Base-by-base conservation (phyloP, 2,329 filamentous ascomycete species). In the Orbilia oligospora region DNA sequence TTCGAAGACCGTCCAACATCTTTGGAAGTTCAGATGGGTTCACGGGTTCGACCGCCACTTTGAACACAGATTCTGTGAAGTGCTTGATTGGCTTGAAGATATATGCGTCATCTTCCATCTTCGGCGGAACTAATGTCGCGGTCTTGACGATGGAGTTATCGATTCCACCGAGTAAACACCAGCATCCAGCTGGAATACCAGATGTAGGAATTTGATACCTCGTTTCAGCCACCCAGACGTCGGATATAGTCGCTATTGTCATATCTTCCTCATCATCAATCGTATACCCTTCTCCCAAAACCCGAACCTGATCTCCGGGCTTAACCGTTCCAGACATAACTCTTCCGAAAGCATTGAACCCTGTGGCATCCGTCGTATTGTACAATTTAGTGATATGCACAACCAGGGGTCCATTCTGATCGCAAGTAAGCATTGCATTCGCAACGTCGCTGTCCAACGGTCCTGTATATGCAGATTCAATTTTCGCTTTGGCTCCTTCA, bases 91-190 rank as follows among this genome's bases (percentile, higher is more conserved):
- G 95, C 80, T 91, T 92, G 88, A 99, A 98, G 83, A 99, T 97
- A 84, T 97, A 97, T 0, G 93, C 94, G 56, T 96, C 90, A 66
- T 97, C 91, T 27, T 93, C 91, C 8, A 97, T 88, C 81, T 90
- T 91, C 46, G 90, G 89, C 0, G 93, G 90, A 33, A 99, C 90
- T 58, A 99, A 88, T 0, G 96, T 99, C 8, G 96, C 96, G 1
- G 94, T 95, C 85, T 99, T 99, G 85, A 98, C 93, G 82, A 99
- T 98, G 3, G 94, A 97, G 84, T 98, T 98, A 86, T 98, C 95
- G 30, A 99, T 91, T 14, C 95, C 96, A 70, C 92, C 91, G 16
- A 99, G 88, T n/a, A 99, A 86, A 14, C 97, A 95, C 87, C 93
- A 92, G 83, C 97, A 97, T 51, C 96, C 96, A 0, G 96, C 96